Evolutionary conservation across 257 asterid species (phyloP).

Genomic region (Ocimum tenuiflorum): DNA sequence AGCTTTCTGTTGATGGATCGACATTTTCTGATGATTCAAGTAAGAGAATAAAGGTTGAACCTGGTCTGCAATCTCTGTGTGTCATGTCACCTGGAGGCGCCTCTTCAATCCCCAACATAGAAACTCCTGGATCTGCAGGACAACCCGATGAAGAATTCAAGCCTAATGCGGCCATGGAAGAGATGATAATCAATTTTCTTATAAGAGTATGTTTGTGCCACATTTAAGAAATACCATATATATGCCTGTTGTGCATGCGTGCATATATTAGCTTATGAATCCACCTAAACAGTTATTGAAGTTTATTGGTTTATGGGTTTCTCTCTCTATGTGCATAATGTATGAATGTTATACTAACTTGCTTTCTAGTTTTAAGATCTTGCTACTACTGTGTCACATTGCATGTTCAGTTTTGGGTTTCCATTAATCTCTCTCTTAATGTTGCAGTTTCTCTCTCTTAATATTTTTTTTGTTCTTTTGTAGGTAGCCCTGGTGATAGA

Average conservation of each 20-base stretch:
- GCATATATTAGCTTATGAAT: not conserved
- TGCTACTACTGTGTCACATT: not conserved
- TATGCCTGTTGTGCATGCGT: not conserved
- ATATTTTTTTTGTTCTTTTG: constrained; percentile 15
- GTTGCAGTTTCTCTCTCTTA: not conserved
- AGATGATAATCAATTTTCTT: constrained; percentile 96
- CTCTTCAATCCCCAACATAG: constrained; percentile 84
- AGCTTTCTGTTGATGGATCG: constrained; percentile 70
- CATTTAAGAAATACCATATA: constrained; percentile 12
- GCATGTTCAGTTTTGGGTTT: not conserved
- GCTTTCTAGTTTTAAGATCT: not conserved
- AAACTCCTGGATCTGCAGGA: constrained; percentile 86
- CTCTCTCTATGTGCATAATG: too few relatives aligned
- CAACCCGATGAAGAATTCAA: constrained; percentile 99
- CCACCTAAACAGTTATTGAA: not conserved
- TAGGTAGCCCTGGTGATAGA: constrained; percentile 96
- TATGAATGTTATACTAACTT: not conserved
- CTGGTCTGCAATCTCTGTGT: constrained; percentile 87
- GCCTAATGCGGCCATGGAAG: constrained; percentile 99
- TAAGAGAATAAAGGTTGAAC: constrained; percentile 91
- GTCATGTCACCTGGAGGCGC: constrained; percentile 98
- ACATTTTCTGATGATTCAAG: constrained; percentile 81
- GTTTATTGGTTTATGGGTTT: too few relatives aligned
- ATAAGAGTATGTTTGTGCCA: constrained; percentile 63
- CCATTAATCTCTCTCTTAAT: not conserved